Conservation (phyloP, 2,329 filamentous ascomycete genomes). For the Neonectria faginata region DNA sequence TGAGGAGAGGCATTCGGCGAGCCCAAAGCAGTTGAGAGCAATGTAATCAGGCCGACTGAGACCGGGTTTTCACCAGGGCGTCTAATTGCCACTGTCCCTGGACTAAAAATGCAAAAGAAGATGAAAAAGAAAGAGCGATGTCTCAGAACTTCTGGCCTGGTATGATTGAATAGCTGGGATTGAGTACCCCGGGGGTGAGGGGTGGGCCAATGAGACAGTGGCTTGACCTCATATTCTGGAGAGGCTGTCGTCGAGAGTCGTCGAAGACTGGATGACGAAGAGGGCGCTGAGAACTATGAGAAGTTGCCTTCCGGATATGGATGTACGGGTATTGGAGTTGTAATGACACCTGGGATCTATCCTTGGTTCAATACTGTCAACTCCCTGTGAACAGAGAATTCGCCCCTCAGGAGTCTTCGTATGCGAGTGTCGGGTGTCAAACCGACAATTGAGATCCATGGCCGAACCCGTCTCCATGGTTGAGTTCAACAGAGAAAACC, state of each 20-base stretch:
- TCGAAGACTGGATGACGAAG: not conserved
- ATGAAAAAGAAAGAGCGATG: not conserved
- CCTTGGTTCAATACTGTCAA: not conserved
- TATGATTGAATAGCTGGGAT: not conserved
- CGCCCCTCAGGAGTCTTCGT: not conserved
- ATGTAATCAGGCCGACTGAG: not conserved
- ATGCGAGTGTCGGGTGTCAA: too few species aligned
- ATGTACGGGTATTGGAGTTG: not conserved
- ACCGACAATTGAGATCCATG: not conserved
- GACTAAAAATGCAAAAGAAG: not conserved
- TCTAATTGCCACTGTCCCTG: not conserved
- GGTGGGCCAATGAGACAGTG: not conserved
- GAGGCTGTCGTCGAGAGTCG: not conserved
- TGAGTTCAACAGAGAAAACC: not conserved
- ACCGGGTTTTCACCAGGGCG: not conserved
- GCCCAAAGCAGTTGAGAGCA: not conserved
- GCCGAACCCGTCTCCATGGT: not conserved
- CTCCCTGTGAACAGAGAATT: not conserved
- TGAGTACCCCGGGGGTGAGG: not conserved
- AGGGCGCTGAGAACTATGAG: not conserved
- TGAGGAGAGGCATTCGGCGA: not conserved
- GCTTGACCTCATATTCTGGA: not conserved
- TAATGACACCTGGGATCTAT: not conserved
- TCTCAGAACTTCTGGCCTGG: not conserved
- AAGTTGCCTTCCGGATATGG: not conserved